Base-by-base conservation (phyloP, 2,329 filamentous ascomycete genomes). In the Ophidiomyces ophidiicola region DNA sequence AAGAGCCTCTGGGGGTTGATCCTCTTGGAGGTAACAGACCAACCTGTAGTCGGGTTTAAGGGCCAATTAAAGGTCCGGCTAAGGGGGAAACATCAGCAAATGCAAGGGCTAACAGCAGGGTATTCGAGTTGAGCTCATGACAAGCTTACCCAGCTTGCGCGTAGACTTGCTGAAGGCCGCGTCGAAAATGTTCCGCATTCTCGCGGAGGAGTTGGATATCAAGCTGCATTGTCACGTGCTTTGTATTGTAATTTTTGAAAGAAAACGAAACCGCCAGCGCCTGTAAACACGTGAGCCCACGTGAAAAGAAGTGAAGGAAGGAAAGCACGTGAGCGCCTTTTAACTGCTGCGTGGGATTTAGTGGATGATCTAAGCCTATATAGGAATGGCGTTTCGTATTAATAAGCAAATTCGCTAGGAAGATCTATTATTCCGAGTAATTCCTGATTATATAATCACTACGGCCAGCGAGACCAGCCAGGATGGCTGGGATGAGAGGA, bases 1-100 rank as follows among this genome's bases (percentile, higher is more conserved):
- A 46, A 48, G 6, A 46, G 38, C 6, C 5, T n/a, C 34, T 42
- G 32, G n/a, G 40, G 36, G 18, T 42, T 19, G 20, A 44, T 17
- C 29, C 39, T 38, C 37, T 40, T 46, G n/a, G 24, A 31, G 6
- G 28, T 36, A 14, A 35, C 25, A 12, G 6, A 8, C 40, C 40
- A 33, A 30, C 14, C 23, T 34, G 4, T 26, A 19, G 19, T 14
- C 12, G 14, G 18, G 15, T 4, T 20, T 5, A 41, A 17, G 31
- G 25, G 11, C 33, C 38, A 31, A 11, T 23, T 19, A 24, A 3
- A 17, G 31, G 15, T 10, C 23, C 26, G 25, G 6, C 39, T 31
- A 30, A 21, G 26, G 32, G 23, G 30, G 23, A 24, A 30, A 24
- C 28, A 36, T 35, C 23, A 36, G 39, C 15, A 29, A 17, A 5